phyloP scores from a whole-genome alignment of 2,329 filamentous ascomycete genomes.

The Botrytis porri region DNA sequence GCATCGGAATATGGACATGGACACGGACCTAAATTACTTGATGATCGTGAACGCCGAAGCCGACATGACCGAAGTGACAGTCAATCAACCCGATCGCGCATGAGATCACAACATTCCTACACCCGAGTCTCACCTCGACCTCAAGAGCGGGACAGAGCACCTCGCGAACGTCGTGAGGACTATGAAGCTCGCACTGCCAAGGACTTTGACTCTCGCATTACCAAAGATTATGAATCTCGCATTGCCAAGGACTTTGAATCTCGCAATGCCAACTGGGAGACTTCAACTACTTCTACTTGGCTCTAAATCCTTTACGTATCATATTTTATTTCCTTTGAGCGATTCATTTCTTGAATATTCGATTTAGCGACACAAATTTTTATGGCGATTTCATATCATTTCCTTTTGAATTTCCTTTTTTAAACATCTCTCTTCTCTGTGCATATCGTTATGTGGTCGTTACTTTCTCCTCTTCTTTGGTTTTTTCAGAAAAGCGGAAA shows the following conservation, averaged over 20 bases:
- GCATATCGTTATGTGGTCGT: constrained; percentile 28
- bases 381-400: constrained; percentile 23
- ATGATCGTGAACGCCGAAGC: constrained; percentile 32
- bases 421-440: constrained; percentile 26
- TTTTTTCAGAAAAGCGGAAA: constrained; percentile 31
- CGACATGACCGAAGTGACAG: constrained; percentile 26
- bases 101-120: constrained; percentile 31
- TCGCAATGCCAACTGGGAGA: not conserved
- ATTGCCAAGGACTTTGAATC: not conserved
- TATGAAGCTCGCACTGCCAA: not conserved
- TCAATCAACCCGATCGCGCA: constrained; percentile 22
- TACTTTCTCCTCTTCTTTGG: constrained; percentile 27
- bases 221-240: constrained; percentile 8
- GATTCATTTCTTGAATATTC: constrained; percentile 22
- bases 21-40: constrained; percentile 24
- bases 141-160: constrained; percentile 14
- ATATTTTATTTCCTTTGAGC: constrained; percentile 25
- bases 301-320: constrained; percentile 18
- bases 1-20: constrained; percentile 39
- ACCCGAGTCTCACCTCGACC: constrained; percentile 26
- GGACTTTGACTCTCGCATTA: constrained; percentile 4
- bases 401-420: constrained; percentile 24
- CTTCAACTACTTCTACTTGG: not conserved
- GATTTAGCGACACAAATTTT: constrained; percentile 29
- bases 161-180: constrained; percentile 17